phyloP scores from a whole-genome alignment of 2,329 filamentous ascomycete genomes.

The Massarina eburnea region DNA sequence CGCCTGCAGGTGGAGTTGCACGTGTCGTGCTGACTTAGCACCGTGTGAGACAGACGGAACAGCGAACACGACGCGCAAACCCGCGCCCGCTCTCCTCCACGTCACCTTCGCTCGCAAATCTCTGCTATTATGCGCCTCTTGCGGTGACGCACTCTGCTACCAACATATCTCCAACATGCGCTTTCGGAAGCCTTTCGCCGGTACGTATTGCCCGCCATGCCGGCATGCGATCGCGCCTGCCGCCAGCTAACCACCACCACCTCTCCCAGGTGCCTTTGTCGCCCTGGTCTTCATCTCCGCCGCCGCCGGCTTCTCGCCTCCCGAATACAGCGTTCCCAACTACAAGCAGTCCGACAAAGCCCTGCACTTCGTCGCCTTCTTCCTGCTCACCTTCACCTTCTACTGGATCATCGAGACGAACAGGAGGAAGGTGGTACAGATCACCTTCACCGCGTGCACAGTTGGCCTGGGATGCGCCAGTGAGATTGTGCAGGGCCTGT shows the following conservation, averaged over 20 bases:
- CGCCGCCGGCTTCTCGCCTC: slow-evolving; percentile 71
- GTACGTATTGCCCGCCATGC: slow-evolving; percentile 54
- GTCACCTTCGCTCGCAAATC: not conserved
- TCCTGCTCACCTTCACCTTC: slow-evolving; percentile 81
- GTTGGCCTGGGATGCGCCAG: slow-evolving; percentile 70
- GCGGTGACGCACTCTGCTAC: slow-evolving; percentile 6
- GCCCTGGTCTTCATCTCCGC: slow-evolving; percentile 65
- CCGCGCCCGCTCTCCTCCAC: not conserved
- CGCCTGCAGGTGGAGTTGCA: no score
- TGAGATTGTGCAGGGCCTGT: slow-evolving; percentile 72
- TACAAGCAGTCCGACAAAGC: slow-evolving; percentile 81
- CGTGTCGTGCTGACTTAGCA: not conserved
- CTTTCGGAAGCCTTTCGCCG: slow-evolving; percentile 85
- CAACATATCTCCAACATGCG: slow-evolving; percentile 49
- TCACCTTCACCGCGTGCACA: slow-evolving; percentile 81
- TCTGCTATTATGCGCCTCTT: slow-evolving; percentile 5
- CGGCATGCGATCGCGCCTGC: not conserved
- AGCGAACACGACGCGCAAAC: not conserved
- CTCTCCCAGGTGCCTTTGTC: slow-evolving; percentile 48
- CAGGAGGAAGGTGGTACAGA: slow-evolving; percentile 78
- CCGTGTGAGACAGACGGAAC: not conserved
- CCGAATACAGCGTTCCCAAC: slow-evolving; percentile 51
- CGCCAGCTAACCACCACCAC: slow-evolving; percentile 3
- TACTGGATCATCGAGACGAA: slow-evolving; percentile 97
- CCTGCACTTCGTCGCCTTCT: slow-evolving; percentile 85